Conservation (phyloP, 805 yeast species). For the Sugiyamaella lignohabitans region DNA sequence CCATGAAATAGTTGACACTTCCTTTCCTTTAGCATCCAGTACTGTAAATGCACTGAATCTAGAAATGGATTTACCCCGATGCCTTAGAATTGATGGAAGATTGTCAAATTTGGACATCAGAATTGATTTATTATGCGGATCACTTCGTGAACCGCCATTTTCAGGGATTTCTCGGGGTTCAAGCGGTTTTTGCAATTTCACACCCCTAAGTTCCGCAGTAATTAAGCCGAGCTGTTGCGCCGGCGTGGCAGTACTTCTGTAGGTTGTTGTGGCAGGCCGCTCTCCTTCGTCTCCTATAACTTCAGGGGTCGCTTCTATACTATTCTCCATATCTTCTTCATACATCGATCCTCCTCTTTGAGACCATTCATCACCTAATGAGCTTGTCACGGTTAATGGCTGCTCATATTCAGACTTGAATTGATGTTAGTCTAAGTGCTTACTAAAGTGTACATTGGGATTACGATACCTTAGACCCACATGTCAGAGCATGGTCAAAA, state of each 20-base stretch:
- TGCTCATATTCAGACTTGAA: neutral
- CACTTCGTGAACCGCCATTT: slow-evolving; percentile 26
- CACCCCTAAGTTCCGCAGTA: slow-evolving; percentile 8
- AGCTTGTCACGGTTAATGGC: neutral
- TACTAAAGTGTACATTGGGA: neutral
- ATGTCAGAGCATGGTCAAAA: too few relatives aligned
- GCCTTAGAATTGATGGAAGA: slow-evolving; percentile 64
- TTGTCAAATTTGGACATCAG: slow-evolving; percentile 43
- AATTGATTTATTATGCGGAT: slow-evolving; percentile 32
- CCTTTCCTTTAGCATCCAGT: slow-evolving; percentile 77
- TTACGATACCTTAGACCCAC: too few relatives aligned
- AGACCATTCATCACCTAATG: slow-evolving; percentile 8
- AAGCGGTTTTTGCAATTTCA: slow-evolving; percentile 49
- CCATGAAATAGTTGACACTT: slow-evolving; percentile 73
- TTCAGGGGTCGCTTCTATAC: neutral
- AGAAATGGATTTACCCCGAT: slow-evolving; percentile 59
- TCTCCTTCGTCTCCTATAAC: neutral
- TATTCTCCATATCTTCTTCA: slow-evolving; percentile 3
- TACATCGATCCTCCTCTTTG: slow-evolving; percentile 3
- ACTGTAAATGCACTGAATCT: slow-evolving; percentile 66
- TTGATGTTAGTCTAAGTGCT: neutral
- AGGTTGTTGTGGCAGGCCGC: slow-evolving; percentile 3
- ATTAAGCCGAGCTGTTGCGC: slow-evolving; percentile 12
- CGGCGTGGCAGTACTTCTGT: slow-evolving; percentile 12
- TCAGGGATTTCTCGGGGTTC: slow-evolving; percentile 49